Evolutionary conservation across 2,329 filamentous ascomycete species (phyloP), one percentile per base, ranked within the genome.

Genomic region (Ophiocordyceps camponoti-leonardi): DNA sequence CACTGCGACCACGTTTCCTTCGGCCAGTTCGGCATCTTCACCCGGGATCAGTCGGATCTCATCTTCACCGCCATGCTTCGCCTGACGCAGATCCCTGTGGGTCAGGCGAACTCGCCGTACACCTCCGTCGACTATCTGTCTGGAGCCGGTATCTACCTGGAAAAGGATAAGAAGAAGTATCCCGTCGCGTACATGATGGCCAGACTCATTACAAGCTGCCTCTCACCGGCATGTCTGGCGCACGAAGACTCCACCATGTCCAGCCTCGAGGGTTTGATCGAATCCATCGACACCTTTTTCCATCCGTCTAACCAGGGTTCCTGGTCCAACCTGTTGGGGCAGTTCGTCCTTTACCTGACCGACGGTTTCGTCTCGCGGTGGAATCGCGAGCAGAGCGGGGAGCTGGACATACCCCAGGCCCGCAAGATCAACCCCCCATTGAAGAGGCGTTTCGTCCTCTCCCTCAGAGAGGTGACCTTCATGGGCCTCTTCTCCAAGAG

Each of bases 401-500:
- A 98, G 66, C 81, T 94, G 65, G 83, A 94, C 41, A 76, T 90
- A 1, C 88, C 90, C 0, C 65, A 73, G 37, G 86, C 88, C 44
- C 79, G 92, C 45, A 81, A 71, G 53, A 79, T 98, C 52, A 92
- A 79, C 49, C 75, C 79, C 30, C 79, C 77, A n/a, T 62, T 98
- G 52, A 94, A 88, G 67, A 78, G 73, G 56, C 81, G 92, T 42
- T 96, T 98, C 58, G 92, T 98, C 28, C 67, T 88, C 35, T 85
- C 86, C 50, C 67, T 98, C 50, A 81, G 82, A 51, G 92, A 98
- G 52, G 90, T 95, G 43, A 86, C 87, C 5, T 98, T 95, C 61
- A 95, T 98, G 88, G 92, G 92, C 26, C 82, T 98, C 44, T 98
- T 95, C 61, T 85, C 88, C 45, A 98, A 98, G 71, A 94, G 88